Base-by-base conservation (phyloP, 1,139 yeast species). In the Geotrichum reessii region DNA sequence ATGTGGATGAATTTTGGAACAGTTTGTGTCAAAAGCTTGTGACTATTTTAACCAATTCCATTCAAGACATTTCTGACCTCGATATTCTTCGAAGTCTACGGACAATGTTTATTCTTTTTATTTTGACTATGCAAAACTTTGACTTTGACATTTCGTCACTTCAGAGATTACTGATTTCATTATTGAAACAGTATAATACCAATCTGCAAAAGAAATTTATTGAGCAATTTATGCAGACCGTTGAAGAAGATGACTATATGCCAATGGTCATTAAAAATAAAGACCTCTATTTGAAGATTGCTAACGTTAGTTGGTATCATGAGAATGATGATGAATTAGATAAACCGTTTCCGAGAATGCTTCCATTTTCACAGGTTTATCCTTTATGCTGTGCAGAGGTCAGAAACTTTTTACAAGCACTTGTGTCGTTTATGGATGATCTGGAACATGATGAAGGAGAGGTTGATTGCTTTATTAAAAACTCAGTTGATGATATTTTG, bases 281-380 rank as follows among this genome's bases (percentile, higher is more conserved):
- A 55, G 76, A 77, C 19, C 81, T 86, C 56, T 89, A 84, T 70
- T 84, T 83, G 22, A 83, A 80, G 67, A 83, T 86, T 55, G 77
- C 84, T 67, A 76, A 77, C 58, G 77, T 84, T 19, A 81, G 91
- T 62, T 91, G 96, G 90, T 87, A 86, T 69, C 80, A 81, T 61
- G 78, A 61, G 31, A 55, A 59, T 27, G 57, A 63, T 2, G 31
- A 52, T 52, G 79, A 81, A 1, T 76, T 57, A 78, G 81, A 33
- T 66, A 71, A 52, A 63, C 67, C 55, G 2, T 82, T 87, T 69
- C 96, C 97, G 0, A 78, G 84, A n/a, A 79, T 84, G 1, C 77
- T 92, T 59, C 98, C 99, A 3, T 93, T 92, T 69, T 89, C 97
- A 61, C 88, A 88, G 61, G 84, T 90, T 64, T 92, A 90, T 67